phyloP scores from a whole-genome alignment of 139 green algal genomes.

The Astrephomene gubernaculifera region DNA sequence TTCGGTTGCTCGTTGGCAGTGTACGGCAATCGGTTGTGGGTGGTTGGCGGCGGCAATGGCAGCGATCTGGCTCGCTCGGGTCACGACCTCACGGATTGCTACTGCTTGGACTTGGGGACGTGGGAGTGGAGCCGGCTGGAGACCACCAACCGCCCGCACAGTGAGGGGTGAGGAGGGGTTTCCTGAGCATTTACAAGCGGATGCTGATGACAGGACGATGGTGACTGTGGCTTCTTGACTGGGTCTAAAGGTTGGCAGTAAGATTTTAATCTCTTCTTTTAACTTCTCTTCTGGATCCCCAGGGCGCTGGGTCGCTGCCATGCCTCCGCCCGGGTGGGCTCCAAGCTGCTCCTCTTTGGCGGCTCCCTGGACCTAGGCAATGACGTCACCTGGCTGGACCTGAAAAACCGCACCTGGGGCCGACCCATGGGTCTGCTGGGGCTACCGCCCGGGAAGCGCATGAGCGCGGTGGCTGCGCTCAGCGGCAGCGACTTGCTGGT shows the following conservation, averaged over 20 bases:
- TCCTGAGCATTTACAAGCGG: no score
- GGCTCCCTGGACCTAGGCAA: slow-evolving; percentile 41
- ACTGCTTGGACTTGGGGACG: slow-evolving; percentile 31
- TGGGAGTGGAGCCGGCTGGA: slow-evolving; percentile 13
- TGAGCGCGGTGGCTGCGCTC: slow-evolving; percentile 48
- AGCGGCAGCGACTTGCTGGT: slow-evolving; percentile 27
- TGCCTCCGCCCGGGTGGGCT: slow-evolving; percentile 36
- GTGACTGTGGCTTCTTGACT: no score
- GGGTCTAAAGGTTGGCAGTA: no score
- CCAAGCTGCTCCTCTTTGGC: slow-evolving; percentile 52
- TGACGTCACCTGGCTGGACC: slow-evolving; percentile 41
- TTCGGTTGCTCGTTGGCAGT: slow-evolving; percentile 46
- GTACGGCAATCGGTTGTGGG: slow-evolving; percentile 37
- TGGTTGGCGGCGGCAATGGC: slow-evolving; percentile 50
- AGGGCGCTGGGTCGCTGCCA: slow-evolving; percentile 49
- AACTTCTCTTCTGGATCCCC: no score
- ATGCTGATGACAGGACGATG: no score
- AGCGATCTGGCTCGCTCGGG: slow-evolving; percentile 44
- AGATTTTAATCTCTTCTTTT: no score
- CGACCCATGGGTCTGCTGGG: slow-evolving; percentile 9
- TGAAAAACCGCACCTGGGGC: slow-evolving; percentile 35
- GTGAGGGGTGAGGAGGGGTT: no score
- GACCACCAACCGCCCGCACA: slow-evolving; percentile 30
- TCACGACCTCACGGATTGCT: slow-evolving; percentile 33
- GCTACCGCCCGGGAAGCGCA: slow-evolving; percentile 22